Conservation (phyloP, 1,284 basidiomycete species). For the Ustilago sp. region DNA sequence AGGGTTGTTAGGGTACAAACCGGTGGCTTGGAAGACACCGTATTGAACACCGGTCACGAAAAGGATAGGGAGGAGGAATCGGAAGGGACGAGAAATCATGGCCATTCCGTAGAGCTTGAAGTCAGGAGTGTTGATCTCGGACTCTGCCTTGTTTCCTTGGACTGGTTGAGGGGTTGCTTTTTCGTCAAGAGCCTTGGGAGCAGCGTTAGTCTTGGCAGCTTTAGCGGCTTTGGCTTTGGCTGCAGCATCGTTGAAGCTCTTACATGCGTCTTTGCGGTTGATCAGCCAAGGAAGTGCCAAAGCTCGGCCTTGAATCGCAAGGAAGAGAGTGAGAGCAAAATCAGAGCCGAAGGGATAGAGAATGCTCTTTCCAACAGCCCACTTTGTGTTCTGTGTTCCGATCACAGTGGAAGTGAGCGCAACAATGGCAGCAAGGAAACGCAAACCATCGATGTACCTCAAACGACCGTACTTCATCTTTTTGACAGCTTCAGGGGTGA, state of each 20-base stretch:
- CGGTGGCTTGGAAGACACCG: constrained; percentile 37
- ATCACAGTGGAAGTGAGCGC: constrained; percentile 44
- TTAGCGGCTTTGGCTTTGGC: constrained; percentile 39
- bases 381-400: constrained; percentile 11
- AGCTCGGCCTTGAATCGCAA: constrained; percentile 42
- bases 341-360: constrained; percentile 49
- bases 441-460: constrained; percentile 46
- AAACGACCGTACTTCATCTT: constrained; percentile 51
- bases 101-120: constrained; percentile 49
- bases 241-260: constrained; percentile 33
- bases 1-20: constrained; percentile 29
- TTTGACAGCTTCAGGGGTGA: constrained; percentile 13
- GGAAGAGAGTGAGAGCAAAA: constrained; percentile 48
- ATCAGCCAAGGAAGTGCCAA: constrained; percentile 43
- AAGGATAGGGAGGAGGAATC: constrained; percentile 45
- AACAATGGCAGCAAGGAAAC: constrained; percentile 39
- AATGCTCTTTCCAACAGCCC: constrained; percentile 41
- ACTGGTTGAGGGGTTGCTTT: constrained; percentile 20
- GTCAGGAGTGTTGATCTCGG: constrained; percentile 37
- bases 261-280: constrained; percentile 31
- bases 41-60: constrained; percentile 51
- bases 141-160: not conserved
- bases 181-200: constrained; percentile 35
- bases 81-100: constrained; percentile 50
- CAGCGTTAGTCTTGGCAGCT: constrained; percentile 25